A percentile compares a stretch with the other conserved stretches of the same genome.
These are phyloP conservation scores for Gamarada debralockiae DNA, from an alignment of 495 filamentous ascomycete genomes.

Conservation along the genomic window DNA sequence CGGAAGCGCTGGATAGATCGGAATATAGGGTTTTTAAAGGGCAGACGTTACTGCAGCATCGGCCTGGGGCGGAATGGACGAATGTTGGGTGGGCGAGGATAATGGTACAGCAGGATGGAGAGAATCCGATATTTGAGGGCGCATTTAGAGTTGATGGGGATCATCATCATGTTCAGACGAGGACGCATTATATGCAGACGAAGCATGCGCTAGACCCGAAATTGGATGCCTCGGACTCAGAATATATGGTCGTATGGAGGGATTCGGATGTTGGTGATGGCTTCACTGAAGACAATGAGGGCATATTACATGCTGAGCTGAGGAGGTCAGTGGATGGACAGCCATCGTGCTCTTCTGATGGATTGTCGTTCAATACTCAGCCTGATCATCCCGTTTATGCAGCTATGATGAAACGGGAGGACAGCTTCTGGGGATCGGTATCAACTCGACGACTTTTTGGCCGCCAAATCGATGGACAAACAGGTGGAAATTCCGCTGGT, in stretches of 20 bases:
- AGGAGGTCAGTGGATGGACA: conserved; percentile 14
- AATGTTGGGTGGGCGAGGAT: conserved; percentile 85
- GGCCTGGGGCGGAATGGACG: conserved; percentile 62
- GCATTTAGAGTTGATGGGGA: conserved; percentile 77
- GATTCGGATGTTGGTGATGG: conserved; percentile 74
- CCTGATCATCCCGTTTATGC: conserved; percentile 33
- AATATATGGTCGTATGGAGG: conserved; percentile 87
- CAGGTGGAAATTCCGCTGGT: conserved; percentile 68
- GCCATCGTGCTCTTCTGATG: conserved; percentile 19
- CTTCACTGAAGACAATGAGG: conserved; percentile 19
- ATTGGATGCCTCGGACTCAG: conserved; percentile 53
- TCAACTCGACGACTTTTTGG: conserved; percentile 55
- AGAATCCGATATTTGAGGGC: conserved; percentile 81
- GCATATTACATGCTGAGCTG: conserved; percentile 19
- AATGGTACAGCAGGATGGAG: conserved; percentile 70
- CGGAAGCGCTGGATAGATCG: conserved; percentile 62
- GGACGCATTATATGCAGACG: conserved; percentile 69
- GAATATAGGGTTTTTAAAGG: conserved; percentile 85
- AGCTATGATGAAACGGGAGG: conserved; percentile 29
- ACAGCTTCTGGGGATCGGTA: conserved; percentile 46
- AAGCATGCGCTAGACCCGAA: conserved; percentile 70
- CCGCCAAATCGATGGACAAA: conserved; percentile 43
- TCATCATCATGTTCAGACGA: conserved; percentile 84
- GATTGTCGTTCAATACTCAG: conserved; percentile 31
- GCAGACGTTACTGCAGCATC: conserved; percentile 62